Conservation (phyloP, 768 basidiomycete species). For the Psilocybe azurescens region DNA sequence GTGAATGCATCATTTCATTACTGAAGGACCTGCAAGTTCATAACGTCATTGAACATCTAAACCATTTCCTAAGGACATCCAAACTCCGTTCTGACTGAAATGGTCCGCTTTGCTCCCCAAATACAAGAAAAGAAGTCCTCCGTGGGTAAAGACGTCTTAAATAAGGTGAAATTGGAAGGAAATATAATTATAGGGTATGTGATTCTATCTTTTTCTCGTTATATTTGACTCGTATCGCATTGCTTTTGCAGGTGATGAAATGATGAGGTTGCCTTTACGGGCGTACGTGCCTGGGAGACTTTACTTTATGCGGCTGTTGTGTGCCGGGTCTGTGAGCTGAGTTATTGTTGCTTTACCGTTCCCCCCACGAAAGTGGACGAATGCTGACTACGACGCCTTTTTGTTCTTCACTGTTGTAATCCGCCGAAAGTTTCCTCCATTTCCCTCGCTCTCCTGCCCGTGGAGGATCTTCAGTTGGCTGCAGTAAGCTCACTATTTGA, state of each 20-base stretch:
- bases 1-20: too few species aligned
- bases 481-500: neutral
- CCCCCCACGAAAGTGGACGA: slow-evolving; percentile 2
- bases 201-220: slow-evolving; percentile 1
- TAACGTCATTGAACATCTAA: neutral
- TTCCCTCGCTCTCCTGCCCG: neutral
- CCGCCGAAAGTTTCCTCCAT: slow-evolving; percentile 2
- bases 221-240: neutral
- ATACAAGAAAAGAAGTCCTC: neutral
- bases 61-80: neutral
- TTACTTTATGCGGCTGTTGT: slow-evolving; percentile 6
- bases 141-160: slow-evolving; percentile 1
- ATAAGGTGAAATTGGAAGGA: slow-evolving; percentile 1
- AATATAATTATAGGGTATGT: neutral
- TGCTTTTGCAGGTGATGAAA: neutral
- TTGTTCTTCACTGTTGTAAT: slow-evolving; percentile 16
- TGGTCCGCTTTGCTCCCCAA: neutral
- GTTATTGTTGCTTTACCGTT: slow-evolving; percentile 10
- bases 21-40: too few species aligned
- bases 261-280: slow-evolving; percentile 11
- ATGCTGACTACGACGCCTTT: slow-evolving; percentile 15
- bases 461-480: neutral
- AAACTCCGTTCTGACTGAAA: neutral
- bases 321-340: neutral
- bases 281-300: slow-evolving; percentile 16